phyloP scores from a whole-genome alignment of 2,329 filamentous ascomycete genomes.

The Alternaria longipes region DNA sequence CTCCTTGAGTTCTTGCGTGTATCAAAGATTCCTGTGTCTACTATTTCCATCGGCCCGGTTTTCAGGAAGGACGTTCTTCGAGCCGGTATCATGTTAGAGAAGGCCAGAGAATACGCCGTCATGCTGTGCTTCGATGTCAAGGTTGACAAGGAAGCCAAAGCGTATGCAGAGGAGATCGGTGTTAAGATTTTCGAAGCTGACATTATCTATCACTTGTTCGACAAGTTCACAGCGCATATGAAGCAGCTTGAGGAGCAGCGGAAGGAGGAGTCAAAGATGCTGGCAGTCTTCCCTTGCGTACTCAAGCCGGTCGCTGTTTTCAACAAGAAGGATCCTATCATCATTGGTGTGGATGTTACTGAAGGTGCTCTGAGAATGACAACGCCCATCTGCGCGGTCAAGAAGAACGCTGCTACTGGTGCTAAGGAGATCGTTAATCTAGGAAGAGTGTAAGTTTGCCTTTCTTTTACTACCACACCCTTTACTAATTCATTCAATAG shows the following conservation, averaged over 20 bases:
- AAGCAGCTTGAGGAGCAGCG: conserved; percentile 84
- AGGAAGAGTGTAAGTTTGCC: conserved; percentile 84
- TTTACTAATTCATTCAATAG: conserved; percentile 57
- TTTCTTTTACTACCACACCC: background rate
- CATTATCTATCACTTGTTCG: conserved; percentile 99
- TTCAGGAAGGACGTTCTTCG: conserved; percentile 98
- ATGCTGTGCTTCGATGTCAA: conserved; percentile 99
- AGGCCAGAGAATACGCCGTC: conserved; percentile 92
- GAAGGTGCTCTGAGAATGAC: conserved; percentile 87
- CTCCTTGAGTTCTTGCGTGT: conserved; percentile 94
- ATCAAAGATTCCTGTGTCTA: conserved; percentile 96
- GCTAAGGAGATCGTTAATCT: conserved; percentile 84
- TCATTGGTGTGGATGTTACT: conserved; percentile 93
- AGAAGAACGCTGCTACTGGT: conserved; percentile 79
- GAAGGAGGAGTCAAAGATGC: conserved; percentile 94
- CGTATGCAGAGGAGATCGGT: conserved; percentile 90
- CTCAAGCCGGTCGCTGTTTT: conserved; percentile 90
- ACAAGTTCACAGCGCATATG: conserved; percentile 96
- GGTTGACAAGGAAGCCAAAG: conserved; percentile 93
- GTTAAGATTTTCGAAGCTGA: conserved; percentile 99
- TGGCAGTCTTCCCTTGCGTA: conserved; percentile 97
- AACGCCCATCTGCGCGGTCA: conserved; percentile 89
- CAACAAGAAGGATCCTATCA: conserved; percentile 97
- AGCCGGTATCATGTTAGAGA: conserved; percentile 94
- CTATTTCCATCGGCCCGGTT: conserved; percentile 96